A percentile compares a stretch with the other conserved stretches of the same genome.
These are phyloP conservation scores for Candida pini DNA, from an alignment of 805 yeast genomes.

Conservation along the genomic window DNA sequence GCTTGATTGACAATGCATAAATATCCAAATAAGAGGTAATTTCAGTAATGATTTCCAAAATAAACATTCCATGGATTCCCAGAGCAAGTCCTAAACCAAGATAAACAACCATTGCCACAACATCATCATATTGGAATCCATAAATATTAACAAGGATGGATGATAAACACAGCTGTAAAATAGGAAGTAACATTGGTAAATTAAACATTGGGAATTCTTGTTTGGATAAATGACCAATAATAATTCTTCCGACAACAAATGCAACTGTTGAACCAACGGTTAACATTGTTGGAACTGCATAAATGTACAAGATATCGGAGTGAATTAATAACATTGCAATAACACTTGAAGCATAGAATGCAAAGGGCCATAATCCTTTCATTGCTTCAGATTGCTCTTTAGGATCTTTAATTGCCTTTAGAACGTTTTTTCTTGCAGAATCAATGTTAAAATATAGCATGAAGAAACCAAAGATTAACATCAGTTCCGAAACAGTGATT, in stretches of 20 bases:
- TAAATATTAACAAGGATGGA: slow-evolving; percentile 31
- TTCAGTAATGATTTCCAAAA: slow-evolving; percentile 72
- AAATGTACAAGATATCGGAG: slow-evolving; percentile 43
- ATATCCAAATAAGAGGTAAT: slow-evolving; percentile 80
- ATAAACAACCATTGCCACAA: slow-evolving; percentile 53
- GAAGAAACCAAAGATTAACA: slow-evolving; percentile 45
- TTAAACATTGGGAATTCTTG: slow-evolving; percentile 73
- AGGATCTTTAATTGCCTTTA: slow-evolving; percentile 31
- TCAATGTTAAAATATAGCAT: slow-evolving; percentile 59
- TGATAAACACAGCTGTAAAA: slow-evolving; percentile 37
- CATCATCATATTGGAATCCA: slow-evolving; percentile 33
- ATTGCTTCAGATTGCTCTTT: slow-evolving; percentile 32
- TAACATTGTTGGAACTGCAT: slow-evolving; percentile 52
- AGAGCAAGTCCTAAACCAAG: slow-evolving; percentile 61
- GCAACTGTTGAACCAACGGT: slow-evolving; percentile 77
- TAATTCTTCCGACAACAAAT: slow-evolving; percentile 85
- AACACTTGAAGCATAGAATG: slow-evolving; percentile 45
- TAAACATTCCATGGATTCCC: slow-evolving; percentile 65
- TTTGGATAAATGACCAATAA: slow-evolving; percentile 76
- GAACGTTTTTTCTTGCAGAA: slow-evolving; percentile 61
- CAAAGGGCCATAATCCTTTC: slow-evolving; percentile 64
- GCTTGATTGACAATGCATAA: slow-evolving; percentile 78
- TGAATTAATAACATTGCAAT: slow-evolving; percentile 41
- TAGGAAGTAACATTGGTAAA: slow-evolving; percentile 64
- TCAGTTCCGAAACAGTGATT: slow-evolving; percentile 38